phyloP scores from a whole-genome alignment of 495 filamentous ascomycete species.

The Penicillium crystallinum region DNA sequence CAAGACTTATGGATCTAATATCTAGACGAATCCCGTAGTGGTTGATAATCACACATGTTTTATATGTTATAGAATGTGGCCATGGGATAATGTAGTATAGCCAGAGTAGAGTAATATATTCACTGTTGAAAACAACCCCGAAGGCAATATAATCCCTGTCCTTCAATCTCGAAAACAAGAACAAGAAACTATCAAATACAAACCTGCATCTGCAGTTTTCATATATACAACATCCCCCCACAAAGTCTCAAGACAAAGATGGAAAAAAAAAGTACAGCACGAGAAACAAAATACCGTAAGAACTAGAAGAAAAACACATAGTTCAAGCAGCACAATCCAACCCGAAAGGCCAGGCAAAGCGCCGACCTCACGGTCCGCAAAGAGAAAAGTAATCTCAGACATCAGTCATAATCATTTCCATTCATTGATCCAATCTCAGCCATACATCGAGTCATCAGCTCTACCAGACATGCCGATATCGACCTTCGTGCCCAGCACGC shows the following conservation, averaged over 20 bases:
- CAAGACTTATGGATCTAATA: too few relatives aligned
- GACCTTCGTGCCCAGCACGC: conserved; percentile 60
- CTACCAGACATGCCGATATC: conserved; percentile 35
- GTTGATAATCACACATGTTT: too few relatives aligned
- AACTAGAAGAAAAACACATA: not conserved
- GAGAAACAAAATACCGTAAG: not conserved
- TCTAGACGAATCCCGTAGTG: too few relatives aligned
- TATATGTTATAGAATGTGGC: not conserved
- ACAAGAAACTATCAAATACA: not conserved
- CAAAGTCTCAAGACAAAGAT: not conserved
- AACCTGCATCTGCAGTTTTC: not conserved
- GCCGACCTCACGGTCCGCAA: not conserved
- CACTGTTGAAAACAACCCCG: too few relatives aligned
- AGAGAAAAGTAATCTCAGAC: not conserved
- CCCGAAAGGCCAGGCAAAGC: not conserved
- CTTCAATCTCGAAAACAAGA: not conserved
- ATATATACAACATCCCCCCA: not conserved
- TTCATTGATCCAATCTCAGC: conserved; percentile 8
- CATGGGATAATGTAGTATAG: not conserved
- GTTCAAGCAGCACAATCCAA: not conserved
- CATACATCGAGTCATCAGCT: conserved; percentile 37
- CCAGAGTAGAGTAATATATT: not conserved
- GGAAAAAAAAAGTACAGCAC: not conserved
- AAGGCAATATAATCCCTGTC: too few relatives aligned
- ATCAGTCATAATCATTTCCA: conserved; percentile 10